Evolutionary conservation across 306 rosid genomes (phyloP).

Genomic region (Prunus mongolica): DNA sequence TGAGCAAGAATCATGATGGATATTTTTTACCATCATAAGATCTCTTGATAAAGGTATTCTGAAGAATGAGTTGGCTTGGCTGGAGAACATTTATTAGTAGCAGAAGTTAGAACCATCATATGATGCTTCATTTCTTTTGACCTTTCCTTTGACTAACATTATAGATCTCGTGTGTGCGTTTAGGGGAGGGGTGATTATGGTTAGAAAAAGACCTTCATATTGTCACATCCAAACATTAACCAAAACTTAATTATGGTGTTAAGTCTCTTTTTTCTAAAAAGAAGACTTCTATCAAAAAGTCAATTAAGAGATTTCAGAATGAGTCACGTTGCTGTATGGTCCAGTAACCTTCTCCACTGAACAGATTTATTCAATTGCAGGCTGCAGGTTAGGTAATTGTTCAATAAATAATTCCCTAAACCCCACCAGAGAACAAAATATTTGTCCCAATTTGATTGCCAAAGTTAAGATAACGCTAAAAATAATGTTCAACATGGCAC

Average conservation of each 20-base stretch:
- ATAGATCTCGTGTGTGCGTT: background rate
- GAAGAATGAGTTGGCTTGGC: conserved; percentile 1
- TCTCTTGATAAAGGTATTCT: background rate
- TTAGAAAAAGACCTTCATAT: background rate
- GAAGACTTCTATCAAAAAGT: too few species aligned
- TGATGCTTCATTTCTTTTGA: background rate
- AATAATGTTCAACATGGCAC: background rate
- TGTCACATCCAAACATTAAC: background rate
- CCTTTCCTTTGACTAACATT: background rate
- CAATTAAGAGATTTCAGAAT: background rate
- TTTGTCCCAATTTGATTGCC: background rate
- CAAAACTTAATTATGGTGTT: background rate
- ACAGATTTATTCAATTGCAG: too few species aligned
- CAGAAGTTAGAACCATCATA: background rate
- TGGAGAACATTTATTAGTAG: too few species aligned
- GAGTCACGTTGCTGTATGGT: background rate
- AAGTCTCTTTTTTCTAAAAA: too few species aligned
- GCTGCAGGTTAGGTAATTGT: too few species aligned
- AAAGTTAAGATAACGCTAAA: background rate
- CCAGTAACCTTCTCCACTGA: too few species aligned
- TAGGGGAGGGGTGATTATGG: background rate
- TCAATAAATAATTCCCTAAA: background rate
- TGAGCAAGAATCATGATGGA: background rate
- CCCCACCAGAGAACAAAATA: background rate
- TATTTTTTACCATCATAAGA: background rate